Evolutionary conservation across 768 basidiomycete species (phyloP), one percentile per base, ranked within the genome.

Genomic region (Mycena leptocephala): DNA sequence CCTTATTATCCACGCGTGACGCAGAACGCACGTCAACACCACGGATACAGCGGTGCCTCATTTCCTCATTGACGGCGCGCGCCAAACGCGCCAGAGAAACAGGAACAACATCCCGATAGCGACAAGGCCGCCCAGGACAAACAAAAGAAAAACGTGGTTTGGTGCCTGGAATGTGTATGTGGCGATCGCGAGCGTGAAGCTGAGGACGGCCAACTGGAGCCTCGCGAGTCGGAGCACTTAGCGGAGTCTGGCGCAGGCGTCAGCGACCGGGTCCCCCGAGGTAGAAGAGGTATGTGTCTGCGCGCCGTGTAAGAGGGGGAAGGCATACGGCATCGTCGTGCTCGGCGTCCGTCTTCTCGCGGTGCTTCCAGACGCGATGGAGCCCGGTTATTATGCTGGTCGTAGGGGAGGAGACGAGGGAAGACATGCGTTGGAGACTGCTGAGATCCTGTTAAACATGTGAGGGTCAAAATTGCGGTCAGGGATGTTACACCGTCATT

Each of bases 131-230:
- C 33, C 22, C 24, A 56, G 51, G 8, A 32, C 53, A 33, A 68
- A 7, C 33, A 68, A 20, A 5, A 56, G n/a, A n/a, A 41, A 20
- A 13, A n/a, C 16, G 33, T 55, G 66, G 4, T 26, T 1, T 13
- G 37, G 16, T 0, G 26, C 5, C 26, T 68, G 39, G 18, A 68
- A 24, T 1, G 73, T 35, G 53, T 56, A 75, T 8, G 81, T 75
- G 26, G 70, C 79, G 32, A 81, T 69, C 18, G 80, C 80, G 37
- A 78, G 32, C 2, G 70, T 64, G 71, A 81, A 80, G 63, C 67
- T 68, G n/a, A 81, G 51, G 32, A 82, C 76, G 16, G 81, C 78
- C 79, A 79, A 82, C 32, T 80, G 70, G n/a, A 82, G 75, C 16
- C 74, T 59, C 11, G 75, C 79, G 24, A 82, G 74, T 28, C 81